Percentiles rank a stretch among this genome's conserved stretches.
These are phyloP conservation scores for Rhodotorula toruloides DNA, from an alignment of 768 basidiomycete genomes.

Conservation along the genomic window DNA sequence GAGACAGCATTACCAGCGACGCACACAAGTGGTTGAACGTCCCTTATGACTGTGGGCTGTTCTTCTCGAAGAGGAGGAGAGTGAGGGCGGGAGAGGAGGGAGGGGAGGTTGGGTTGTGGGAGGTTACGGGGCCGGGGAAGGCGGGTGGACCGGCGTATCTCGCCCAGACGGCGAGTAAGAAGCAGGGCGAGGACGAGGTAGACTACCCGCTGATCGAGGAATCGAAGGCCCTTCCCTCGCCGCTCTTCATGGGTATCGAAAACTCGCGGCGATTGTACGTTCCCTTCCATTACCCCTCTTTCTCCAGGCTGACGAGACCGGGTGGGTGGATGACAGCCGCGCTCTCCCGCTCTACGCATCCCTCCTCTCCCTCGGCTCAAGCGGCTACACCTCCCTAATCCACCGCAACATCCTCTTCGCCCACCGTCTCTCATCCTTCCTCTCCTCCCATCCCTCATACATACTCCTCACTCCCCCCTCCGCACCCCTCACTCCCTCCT, in stretches of 20 bases:
- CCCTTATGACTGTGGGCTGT: conserved; percentile 48
- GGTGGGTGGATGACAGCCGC: conserved; percentile 28
- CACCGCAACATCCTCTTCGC: conserved; percentile 49
- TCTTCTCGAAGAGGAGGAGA: conserved; percentile 43
- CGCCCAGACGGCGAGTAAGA: conserved; percentile 5
- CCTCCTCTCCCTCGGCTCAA: conserved; percentile 47
- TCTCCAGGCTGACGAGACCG: not conserved
- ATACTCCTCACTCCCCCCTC: conserved; percentile 43
- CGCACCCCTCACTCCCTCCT: not conserved
- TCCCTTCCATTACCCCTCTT: not conserved
- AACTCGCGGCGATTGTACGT: conserved; percentile 49
- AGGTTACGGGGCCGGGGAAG: conserved; percentile 48
- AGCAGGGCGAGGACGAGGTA: not conserved
- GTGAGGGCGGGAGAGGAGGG: not conserved
- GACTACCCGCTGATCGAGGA: conserved; percentile 24
- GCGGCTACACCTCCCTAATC: conserved; percentile 49
- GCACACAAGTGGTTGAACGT: conserved; percentile 48
- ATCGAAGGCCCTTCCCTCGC: conserved; percentile 43
- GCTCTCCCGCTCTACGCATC: conserved; percentile 50
- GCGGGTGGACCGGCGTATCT: conserved; percentile 48
- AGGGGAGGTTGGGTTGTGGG: conserved; percentile 35
- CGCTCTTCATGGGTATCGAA: conserved; percentile 50
- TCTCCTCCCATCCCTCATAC: conserved; percentile 38
- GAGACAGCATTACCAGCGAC: conserved; percentile 50
- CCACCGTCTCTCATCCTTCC: conserved; percentile 44